A percentile compares a stretch with the other conserved stretches of the same genome.
Evolutionary conservation across 2,329 filamentous ascomycete genomes (phyloP).

Genomic region (Botrytis porri): DNA sequence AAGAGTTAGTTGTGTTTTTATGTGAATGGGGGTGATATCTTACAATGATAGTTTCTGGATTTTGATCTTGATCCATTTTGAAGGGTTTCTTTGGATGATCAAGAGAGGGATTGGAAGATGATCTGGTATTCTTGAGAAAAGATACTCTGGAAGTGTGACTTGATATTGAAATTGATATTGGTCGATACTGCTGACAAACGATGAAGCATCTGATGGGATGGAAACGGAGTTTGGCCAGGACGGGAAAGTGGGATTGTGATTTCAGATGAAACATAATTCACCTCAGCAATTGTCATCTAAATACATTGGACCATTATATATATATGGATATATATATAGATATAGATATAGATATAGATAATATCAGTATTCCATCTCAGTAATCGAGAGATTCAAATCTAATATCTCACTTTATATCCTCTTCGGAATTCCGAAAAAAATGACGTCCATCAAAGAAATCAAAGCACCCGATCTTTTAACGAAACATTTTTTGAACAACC

Average conservation of each 20-base stretch:
- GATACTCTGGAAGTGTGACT: background rate
- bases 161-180: background rate
- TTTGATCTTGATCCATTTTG: background rate
- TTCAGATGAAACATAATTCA: background rate
- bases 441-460: slow-evolving; percentile 17
- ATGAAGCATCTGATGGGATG: background rate
- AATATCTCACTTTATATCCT: background rate
- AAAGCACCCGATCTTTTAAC: slow-evolving; percentile 12
- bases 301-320: background rate
- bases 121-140: background rate
- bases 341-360: background rate
- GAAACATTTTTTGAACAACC: slow-evolving; percentile 1
- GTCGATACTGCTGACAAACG: slow-evolving; percentile 19
- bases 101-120: background rate
- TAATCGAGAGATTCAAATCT: background rate
- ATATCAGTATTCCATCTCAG: background rate
- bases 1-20: background rate
- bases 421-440: background rate
- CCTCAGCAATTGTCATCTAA: background rate
- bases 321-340: background rate
- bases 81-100: background rate
- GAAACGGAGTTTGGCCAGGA: slow-evolving; percentile 34
- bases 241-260: slow-evolving; percentile 12
- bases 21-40: background rate
- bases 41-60: slow-evolving; percentile 12